Evolutionary conservation across 345 rosid species (phyloP).

Genomic region (Sonneratia caseolaris): DNA sequence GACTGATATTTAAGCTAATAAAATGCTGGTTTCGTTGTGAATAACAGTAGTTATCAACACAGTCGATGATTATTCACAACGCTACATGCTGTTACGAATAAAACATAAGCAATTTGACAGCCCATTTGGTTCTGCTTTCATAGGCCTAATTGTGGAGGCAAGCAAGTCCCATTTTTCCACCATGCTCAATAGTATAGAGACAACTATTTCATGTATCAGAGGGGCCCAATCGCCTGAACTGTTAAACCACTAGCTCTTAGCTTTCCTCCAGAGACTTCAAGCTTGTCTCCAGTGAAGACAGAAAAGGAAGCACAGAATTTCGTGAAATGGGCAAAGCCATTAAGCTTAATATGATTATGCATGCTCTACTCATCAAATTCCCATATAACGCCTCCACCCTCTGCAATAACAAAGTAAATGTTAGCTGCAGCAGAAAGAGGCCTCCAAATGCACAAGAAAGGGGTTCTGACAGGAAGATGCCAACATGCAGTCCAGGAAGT

Average conservation of each 20-base stretch:
- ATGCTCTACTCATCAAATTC: conserved; percentile 40
- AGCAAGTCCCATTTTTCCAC: no score
- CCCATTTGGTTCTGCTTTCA: no score
- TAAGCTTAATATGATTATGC: neutral
- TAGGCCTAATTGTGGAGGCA: no score
- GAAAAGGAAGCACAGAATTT: neutral
- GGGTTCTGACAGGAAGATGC: neutral
- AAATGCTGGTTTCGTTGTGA: neutral
- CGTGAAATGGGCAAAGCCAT: neutral
- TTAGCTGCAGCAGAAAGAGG: neutral
- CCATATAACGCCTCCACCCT: conserved; percentile 55
- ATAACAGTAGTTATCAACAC: neutral
- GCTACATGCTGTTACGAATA: no score
- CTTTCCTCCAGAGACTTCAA: neutral
- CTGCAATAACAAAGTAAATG: conserved; percentile 22
- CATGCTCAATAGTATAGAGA: no score
- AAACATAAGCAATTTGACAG: no score
- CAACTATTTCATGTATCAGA: neutral
- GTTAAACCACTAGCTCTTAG: neutral
- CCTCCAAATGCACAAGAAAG: neutral
- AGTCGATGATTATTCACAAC: no score
- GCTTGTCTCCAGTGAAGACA: neutral
- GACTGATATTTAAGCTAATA: neutral
- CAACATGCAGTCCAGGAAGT: neutral
- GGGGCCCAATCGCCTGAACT: neutral